These are phyloP conservation scores for Neofusicoccum sp. DNA, from an alignment of 2,329 filamentous ascomycete genomes.

Conservation along the genomic window DNA sequence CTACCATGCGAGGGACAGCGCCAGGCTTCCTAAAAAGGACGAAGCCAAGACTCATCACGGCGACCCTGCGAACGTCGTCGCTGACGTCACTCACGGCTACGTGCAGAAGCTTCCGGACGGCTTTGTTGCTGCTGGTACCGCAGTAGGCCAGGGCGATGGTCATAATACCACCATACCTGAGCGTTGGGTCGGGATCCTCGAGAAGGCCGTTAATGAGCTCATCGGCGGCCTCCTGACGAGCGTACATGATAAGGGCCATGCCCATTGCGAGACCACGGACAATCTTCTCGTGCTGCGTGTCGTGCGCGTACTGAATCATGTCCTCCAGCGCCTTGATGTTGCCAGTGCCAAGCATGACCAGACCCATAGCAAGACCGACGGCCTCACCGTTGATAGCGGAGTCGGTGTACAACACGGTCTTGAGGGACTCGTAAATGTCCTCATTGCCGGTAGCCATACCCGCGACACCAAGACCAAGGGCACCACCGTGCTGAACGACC, in stretches of 20 bases:
- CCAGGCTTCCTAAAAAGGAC: slow-evolving; percentile 98
- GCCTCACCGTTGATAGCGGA: slow-evolving; percentile 97
- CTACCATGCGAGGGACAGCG: slow-evolving; percentile 97
- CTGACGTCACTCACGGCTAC: slow-evolving; percentile 97
- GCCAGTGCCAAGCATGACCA: slow-evolving; percentile 98
- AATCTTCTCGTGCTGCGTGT: slow-evolving; percentile 98
- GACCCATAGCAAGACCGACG: slow-evolving; percentile 91
- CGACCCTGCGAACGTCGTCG: slow-evolving; percentile 92
- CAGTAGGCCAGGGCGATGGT: slow-evolving; percentile 98
- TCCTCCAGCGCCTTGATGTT: slow-evolving; percentile 91
- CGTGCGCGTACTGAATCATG: slow-evolving; percentile 97
- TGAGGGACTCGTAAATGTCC: slow-evolving; percentile 88
- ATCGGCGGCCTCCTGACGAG: slow-evolving; percentile 90
- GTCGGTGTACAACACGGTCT: slow-evolving; percentile 85
- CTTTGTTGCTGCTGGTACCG: slow-evolving; percentile 97
- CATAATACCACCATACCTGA: slow-evolving; percentile 97
- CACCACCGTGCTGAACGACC: slow-evolving; percentile 95
- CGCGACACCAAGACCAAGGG: slow-evolving; percentile 90
- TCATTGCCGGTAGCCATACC: slow-evolving; percentile 95
- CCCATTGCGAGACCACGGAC: slow-evolving; percentile 92
- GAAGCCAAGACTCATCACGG: slow-evolving; percentile 97
- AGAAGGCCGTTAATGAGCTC: slow-evolving; percentile 91
- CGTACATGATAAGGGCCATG: slow-evolving; percentile 99
- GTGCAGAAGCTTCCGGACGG: slow-evolving; percentile 91
- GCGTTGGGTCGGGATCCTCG: slow-evolving; percentile 87